Evolutionary conservation across 106 monocot species (phyloP), one percentile per base, ranked within the genome.

Genomic region (Posidonia australis): DNA sequence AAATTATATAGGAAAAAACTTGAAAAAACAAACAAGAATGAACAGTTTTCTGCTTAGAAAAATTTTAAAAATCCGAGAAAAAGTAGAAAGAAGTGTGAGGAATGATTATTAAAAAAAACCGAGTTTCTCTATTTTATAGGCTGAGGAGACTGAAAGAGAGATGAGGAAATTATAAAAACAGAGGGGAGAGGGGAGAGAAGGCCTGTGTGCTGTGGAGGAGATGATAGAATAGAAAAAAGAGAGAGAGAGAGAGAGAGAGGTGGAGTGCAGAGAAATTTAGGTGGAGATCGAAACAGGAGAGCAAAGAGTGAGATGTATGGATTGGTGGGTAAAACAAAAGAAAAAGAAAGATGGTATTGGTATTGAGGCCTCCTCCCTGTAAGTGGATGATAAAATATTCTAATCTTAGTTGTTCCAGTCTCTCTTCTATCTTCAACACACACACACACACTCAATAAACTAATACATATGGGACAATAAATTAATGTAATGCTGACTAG

Each of bases 1-100:
- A 53, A 67, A 67, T 51, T 52, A 67, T 52, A 67, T 18, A 67
- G 30, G 18, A 67, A 53, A 69, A 57, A 69, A 0, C 18, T 10
- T 36, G 13, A 51, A 67, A 41, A 64, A 64, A 64, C 46, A 46
- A 48, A 48, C 46, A 48, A 28, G 45, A 12, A 62, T 62, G 64
- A 46, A 62, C 61, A 62, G 61, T 62, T 62, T 42, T 43, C n/a
- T n/a, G 13, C 23, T 62, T 1, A 13, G 58, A 62, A 58, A 30
- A 16, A 11, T 13, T 62, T 62, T 62, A 30, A 58, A 58, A 58
- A 29, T 58, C 58, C 17, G 13, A 30, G 58, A 58, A 32, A 62
- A 62, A 42, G 42, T 62, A 41, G 60, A 36, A 55, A 22, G 31
- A 60, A 32, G 31, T 30, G 61, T 20, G 42, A 12, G 31, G 41